Conservation (phyloP, 306 rosid species). For the Vigna nakashimae region DNA sequence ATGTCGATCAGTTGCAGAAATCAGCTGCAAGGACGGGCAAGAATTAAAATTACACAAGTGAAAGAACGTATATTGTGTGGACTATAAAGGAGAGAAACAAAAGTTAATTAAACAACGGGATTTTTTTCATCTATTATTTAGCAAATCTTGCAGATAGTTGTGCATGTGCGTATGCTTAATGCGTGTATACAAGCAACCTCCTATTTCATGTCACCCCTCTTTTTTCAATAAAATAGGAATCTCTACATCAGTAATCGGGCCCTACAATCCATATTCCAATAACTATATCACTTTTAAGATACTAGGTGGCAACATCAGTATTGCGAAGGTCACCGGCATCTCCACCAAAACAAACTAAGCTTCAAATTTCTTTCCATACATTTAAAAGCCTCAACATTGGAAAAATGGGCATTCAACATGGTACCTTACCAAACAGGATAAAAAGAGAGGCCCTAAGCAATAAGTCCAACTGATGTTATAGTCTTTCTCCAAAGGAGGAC, state of each 20-base stretch:
- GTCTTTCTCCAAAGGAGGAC: constrained; percentile 15
- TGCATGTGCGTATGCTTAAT: neutral
- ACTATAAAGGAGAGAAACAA: constrained; percentile 13
- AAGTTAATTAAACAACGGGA: constrained; percentile 15
- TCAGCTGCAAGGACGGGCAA: constrained; percentile 63
- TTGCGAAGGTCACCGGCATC: constrained; percentile 9
- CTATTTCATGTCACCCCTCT: neutral
- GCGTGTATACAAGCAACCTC: constrained; percentile 8
- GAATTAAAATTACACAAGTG: constrained; percentile 27
- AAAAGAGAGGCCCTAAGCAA: constrained; percentile 16
- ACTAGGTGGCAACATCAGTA: constrained; percentile 4
- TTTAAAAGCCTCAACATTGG: neutral
- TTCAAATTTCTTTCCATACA: constrained; percentile 30
- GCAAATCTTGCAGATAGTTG: constrained; percentile 5
- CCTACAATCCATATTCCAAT: neutral
- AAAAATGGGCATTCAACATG: constrained; percentile 7
- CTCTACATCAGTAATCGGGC: constrained; percentile 17
- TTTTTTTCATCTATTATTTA: neutral
- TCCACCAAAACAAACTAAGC: constrained; percentile 29
- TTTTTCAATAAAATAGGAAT: constrained; percentile 10
- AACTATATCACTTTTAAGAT: constrained; percentile 7
- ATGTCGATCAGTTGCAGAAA: constrained; percentile 89
- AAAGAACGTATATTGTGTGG: neutral
- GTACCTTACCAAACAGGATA: neutral
- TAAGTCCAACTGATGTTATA: neutral